Conservation (phyloP, 202 grass and related monocot species). For the Musa balbisiana region DNA sequence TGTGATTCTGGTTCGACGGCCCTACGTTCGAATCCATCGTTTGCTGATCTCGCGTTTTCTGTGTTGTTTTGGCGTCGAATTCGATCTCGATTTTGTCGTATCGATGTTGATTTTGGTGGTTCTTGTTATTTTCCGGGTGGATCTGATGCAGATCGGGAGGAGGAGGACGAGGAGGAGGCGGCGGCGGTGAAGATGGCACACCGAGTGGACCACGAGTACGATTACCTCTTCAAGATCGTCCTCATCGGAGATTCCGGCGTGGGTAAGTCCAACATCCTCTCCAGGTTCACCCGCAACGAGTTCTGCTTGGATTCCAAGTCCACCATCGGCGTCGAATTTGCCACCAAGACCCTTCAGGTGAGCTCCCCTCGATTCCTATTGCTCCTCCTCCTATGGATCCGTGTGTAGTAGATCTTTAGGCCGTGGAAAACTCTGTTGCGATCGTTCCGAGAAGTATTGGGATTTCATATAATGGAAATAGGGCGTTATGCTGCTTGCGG, state of each 20-base stretch:
- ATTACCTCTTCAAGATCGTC: conserved; percentile 14
- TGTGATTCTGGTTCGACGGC: neutral
- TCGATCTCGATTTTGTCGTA: neutral
- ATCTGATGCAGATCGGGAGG: neutral
- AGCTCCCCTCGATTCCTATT: neutral
- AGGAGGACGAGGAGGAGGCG: neutral
- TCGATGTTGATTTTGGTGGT: neutral
- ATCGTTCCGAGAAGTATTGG: no score
- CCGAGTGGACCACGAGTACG: conserved; percentile 9
- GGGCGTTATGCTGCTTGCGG: no score
- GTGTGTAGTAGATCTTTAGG: no score
- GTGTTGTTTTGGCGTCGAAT: neutral
- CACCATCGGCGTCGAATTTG: conserved; percentile 6
- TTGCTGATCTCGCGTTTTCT: neutral
- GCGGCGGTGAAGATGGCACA: neutral
- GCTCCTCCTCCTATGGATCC: no score
- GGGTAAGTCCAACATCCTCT: conserved; percentile 12
- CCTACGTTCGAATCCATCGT: neutral
- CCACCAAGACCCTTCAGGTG: conserved; percentile 10
- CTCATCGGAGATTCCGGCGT: conserved; percentile 10
- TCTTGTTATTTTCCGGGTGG: neutral
- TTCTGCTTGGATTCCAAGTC: conserved; percentile 11
- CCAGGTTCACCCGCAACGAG: conserved; percentile 13
- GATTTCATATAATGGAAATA: no score
- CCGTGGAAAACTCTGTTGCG: no score